Evolutionary conservation across 2,329 filamentous ascomycete genomes (phyloP).

Genomic region (Fonsecaea pedrosoi): DNA sequence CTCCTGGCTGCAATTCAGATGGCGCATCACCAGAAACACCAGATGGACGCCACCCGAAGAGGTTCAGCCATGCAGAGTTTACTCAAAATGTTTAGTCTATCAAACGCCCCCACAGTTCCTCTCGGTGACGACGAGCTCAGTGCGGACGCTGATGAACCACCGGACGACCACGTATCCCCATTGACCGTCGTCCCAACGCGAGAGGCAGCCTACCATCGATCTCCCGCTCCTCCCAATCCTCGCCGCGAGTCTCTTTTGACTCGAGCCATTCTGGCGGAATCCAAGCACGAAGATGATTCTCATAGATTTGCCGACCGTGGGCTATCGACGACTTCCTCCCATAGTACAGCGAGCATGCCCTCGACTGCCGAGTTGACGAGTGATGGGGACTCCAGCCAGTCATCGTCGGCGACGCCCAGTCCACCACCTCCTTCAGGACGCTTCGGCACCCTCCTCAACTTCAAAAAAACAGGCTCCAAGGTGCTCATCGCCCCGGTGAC

Average conservation of each 20-base stretch:
- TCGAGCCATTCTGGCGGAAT: slow-evolving; percentile 74
- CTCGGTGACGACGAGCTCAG: slow-evolving; percentile 67
- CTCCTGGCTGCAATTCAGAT: slow-evolving; percentile 15
- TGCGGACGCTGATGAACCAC: slow-evolving; percentile 86
- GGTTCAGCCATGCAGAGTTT: slow-evolving; percentile 47
- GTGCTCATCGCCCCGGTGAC: slow-evolving; percentile 39
- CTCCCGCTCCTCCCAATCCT: slow-evolving; percentile 34
- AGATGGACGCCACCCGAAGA: slow-evolving; percentile 23
- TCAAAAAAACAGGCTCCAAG: slow-evolving; percentile 39
- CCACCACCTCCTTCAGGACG: slow-evolving; percentile 72
- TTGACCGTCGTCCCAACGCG: slow-evolving; percentile 34
- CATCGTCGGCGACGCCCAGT: slow-evolving; percentile 85
- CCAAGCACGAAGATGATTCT: slow-evolving; percentile 59
- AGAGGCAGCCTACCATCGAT: slow-evolving; percentile 55
- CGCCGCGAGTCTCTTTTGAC: slow-evolving; percentile 84
- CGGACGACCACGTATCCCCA: slow-evolving; percentile 62
- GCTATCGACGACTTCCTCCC: slow-evolving; percentile 63
- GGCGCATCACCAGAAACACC: slow-evolving; percentile 37
- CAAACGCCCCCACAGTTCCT: slow-evolving; percentile 49
- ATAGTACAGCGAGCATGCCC: slow-evolving; percentile 78
- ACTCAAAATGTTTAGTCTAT: slow-evolving; percentile 54
- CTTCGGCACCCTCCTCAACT: slow-evolving; percentile 42
- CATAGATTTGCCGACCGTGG: slow-evolving; percentile 44
- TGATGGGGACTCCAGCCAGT: slow-evolving; percentile 89
- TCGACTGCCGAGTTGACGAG: slow-evolving; percentile 94